Base-by-base conservation (phyloP, 108 stramenopile genomes). In the Pseudonitzschia multiseries region DNA sequence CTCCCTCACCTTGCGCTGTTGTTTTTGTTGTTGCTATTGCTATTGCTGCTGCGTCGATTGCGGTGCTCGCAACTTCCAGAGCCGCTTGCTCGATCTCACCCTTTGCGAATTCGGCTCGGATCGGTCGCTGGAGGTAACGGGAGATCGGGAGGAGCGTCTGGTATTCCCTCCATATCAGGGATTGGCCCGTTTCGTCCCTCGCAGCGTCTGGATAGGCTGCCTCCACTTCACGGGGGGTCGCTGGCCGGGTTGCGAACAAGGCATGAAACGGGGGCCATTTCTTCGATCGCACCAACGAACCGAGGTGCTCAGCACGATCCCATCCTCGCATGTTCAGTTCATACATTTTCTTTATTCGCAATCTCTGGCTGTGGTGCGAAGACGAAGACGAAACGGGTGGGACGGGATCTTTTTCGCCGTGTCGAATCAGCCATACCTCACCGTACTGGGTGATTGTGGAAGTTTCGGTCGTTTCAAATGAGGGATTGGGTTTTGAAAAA, bases 371-470 rank as follows among this genome's bases (percentile, higher is more conserved):
- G 17, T 18, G 8, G 46, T 48, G 1, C 1, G 46, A 10, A 18
- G 42, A 42, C 42, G 17, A 14, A 2, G 46, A 48, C 46, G 46
- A 48, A 48, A 56, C n/a, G 17, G 61, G 33, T 4, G 36, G 17
- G 61, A n/a, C 32, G 21, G 5, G 13, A 26, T 57, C 24, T 33
- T 62, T 62, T 33, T 62, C 61, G 0, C 61, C 61, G 21, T 62
- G 61, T 40, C 61, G 61, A 17, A 62, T 62, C 61, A 62, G 12
- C 61, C 61, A 62, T n/a, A 62, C 61, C 36, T 62, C 61, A 17
- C 61, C 61, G 36, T 62, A 62, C 0, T 62, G 14, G 14, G 61
- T 62, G 9, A 28, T 62, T 3, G 14, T 48, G 18, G 46, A 18
- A 48, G 46, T 36, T 6, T 36, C 6, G 2, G 36, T 2, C 36